Base-by-base conservation (phyloP, 495 filamentous ascomycete genomes). In the Xylaria flabelliformis region DNA sequence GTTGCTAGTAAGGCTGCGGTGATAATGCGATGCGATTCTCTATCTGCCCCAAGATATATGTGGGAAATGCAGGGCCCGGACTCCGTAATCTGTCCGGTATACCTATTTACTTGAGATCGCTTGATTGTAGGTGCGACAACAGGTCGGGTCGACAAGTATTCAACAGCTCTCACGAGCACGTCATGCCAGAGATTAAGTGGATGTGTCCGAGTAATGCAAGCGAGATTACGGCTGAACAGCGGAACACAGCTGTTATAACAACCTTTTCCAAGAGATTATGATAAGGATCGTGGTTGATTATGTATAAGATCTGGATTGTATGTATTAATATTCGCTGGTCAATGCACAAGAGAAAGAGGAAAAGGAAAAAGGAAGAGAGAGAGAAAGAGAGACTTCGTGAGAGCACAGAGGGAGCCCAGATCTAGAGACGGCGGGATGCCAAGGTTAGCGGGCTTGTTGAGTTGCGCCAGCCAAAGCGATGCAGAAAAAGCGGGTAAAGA, bases 401-500 rank as follows among this genome's bases (percentile, higher is more conserved):
- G 71, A 70, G 62, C 32, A 71, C 63, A 62, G 71, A 66, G 65
- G 70, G 70, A 51, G 70, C 73, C 80, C 80, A 53, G 69, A 65
- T 64, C 73, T 71, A 73, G 73, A 59, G 76, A 77, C 32, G 69
- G 72, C 68, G 32, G 67, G 55, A 69, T 69, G 56, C 51, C 64
- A 75, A 29, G 76, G 72, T 72, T 70, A 48, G 58, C 46, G 58
- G 56, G 58, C 46, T 64, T 53, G 69, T 64, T 64, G 58, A 67
- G 48, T 53, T 53, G 66, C 66, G 53, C 50, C 66, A 68, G 53
- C 51, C 50, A 46, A 58, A 71, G 61, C 69, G 58, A 65, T 36
- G 70, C 69, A 70, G 74, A 74, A 73, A 70, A 70, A 74, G 77
- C 65, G 75, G 74, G 61, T 76, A 71, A 77, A 73, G 68, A 69